A percentile compares a stretch with the other conserved stretches of the same genome.
Evolutionary conservation across 2,329 filamentous ascomycete genomes (phyloP).

Genomic region (Fusarium sp.): DNA sequence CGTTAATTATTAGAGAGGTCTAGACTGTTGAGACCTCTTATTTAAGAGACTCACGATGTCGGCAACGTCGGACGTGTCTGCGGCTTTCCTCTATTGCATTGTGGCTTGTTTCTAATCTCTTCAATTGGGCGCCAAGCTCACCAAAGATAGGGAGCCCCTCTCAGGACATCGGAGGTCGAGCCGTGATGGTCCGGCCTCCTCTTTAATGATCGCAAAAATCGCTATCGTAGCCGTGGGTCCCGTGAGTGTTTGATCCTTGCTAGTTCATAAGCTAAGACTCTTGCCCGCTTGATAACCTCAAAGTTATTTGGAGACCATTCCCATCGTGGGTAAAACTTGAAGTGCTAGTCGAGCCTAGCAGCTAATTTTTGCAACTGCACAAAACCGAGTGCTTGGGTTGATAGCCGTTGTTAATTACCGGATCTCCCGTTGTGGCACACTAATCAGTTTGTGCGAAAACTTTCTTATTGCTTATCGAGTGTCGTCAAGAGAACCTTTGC

Average conservation of each 20-base stretch:
- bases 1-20: not conserved
- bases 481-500: not conserved
- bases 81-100: not conserved
- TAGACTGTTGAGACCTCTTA: not conserved
- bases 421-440: not conserved
- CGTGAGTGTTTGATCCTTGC: not conserved
- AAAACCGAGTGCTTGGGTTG: not conserved
- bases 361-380: not conserved
- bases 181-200: constrained; percentile 12
- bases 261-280: not conserved
- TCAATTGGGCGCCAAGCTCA: not conserved
- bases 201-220: constrained; percentile 2
- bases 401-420: not conserved
- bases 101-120: rapidly evolving
- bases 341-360: not conserved
- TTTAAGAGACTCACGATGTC: too few species aligned
- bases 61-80: too few species aligned
- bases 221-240: constrained; percentile 5
- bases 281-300: not conserved
- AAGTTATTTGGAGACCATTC: not conserved
- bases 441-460: not conserved
- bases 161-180: not conserved
- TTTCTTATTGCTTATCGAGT: not conserved
- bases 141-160: not conserved
- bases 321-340: not conserved